Evolutionary conservation across 2,329 filamentous ascomycete species (phyloP).

Genomic region (Trichoderma sp.): DNA sequence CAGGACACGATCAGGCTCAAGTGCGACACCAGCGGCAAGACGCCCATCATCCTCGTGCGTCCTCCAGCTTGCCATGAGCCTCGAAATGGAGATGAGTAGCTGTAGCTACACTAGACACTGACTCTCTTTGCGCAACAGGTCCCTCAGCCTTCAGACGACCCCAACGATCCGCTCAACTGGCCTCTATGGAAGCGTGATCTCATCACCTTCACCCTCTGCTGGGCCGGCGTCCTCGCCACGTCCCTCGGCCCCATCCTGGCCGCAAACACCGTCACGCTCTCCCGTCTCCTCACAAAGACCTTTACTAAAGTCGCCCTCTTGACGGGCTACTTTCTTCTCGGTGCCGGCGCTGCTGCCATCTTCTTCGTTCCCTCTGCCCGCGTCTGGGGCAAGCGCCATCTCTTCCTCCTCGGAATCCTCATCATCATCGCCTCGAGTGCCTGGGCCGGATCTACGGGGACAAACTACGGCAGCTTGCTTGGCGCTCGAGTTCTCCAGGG

Average conservation of each 20-base stretch:
- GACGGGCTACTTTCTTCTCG: slow-evolving; percentile 85
- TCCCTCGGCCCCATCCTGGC: slow-evolving; percentile 84
- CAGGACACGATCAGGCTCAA: slow-evolving; percentile 58
- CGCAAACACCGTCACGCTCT: slow-evolving; percentile 79
- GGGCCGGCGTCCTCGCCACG: slow-evolving; percentile 80
- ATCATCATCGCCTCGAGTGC: slow-evolving; percentile 72
- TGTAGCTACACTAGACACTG: neutral
- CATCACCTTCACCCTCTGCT: slow-evolving; percentile 75
- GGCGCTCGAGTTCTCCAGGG: slow-evolving; percentile 84
- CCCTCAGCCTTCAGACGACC: slow-evolving; percentile 87
- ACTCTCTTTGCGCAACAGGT: slow-evolving; percentile 37
- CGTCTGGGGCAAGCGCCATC: slow-evolving; percentile 90
- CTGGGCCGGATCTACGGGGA: slow-evolving; percentile 73
- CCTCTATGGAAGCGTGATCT: slow-evolving; percentile 81
- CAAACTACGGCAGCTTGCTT: slow-evolving; percentile 70
- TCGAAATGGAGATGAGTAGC: neutral
- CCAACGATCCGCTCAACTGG: slow-evolving; percentile 86
- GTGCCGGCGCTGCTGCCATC: slow-evolving; percentile 77
- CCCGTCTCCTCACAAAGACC: slow-evolving; percentile 61
- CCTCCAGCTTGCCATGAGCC: neutral
- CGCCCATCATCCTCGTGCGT: slow-evolving; percentile 73
- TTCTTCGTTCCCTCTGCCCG: slow-evolving; percentile 85
- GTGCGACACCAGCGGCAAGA: slow-evolving; percentile 66
- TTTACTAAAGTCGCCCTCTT: slow-evolving; percentile 80
- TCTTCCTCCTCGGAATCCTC: slow-evolving; percentile 76